Evolutionary conservation across 345 rosid species (phyloP).

Genomic region (Erucastrum elatum): DNA sequence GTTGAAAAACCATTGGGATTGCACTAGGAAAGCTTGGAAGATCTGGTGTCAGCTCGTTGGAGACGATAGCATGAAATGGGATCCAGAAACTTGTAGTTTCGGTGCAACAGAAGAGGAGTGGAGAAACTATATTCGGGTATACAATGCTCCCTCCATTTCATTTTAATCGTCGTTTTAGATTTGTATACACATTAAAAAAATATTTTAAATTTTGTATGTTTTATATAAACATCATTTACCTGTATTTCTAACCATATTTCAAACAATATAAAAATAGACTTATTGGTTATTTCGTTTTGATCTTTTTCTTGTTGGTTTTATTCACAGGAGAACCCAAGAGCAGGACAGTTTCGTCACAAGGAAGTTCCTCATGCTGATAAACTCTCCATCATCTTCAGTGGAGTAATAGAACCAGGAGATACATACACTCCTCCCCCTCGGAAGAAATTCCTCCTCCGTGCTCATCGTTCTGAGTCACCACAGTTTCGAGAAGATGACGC

Average conservation of each 20-base stretch:
- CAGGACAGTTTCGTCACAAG: slow-evolving; percentile 48
- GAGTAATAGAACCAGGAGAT: slow-evolving; percentile 39
- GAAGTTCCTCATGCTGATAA: slow-evolving; percentile 46
- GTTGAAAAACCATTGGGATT: slow-evolving; percentile 54
- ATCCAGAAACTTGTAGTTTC: slow-evolving; percentile 43
- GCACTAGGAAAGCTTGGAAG: slow-evolving; percentile 54
- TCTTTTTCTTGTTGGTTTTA: no score
- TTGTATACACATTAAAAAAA: no score
- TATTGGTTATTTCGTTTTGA: no score
- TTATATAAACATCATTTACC: no score
- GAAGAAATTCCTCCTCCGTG: slow-evolving; percentile 21
- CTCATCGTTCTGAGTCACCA: slow-evolving; percentile 24
- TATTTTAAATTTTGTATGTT: no score
- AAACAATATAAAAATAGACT: no score
- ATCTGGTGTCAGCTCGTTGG: slow-evolving; percentile 53
- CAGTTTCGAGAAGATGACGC: slow-evolving; percentile 24
- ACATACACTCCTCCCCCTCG: slow-evolving; percentile 38
- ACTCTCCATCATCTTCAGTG: slow-evolving; percentile 46
- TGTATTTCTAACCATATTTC: no score
- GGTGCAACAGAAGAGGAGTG: slow-evolving; percentile 52
- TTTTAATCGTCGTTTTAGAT: no score
- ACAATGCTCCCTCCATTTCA: no score
- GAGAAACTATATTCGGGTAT: slow-evolving; percentile 42
- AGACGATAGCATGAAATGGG: slow-evolving; percentile 50
- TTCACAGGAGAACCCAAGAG: slow-evolving; percentile 47